Evolutionary conservation across 2,329 filamentous ascomycete genomes (phyloP), one percentile per base, ranked within the genome.

Genomic region (Polychaeton citri): DNA sequence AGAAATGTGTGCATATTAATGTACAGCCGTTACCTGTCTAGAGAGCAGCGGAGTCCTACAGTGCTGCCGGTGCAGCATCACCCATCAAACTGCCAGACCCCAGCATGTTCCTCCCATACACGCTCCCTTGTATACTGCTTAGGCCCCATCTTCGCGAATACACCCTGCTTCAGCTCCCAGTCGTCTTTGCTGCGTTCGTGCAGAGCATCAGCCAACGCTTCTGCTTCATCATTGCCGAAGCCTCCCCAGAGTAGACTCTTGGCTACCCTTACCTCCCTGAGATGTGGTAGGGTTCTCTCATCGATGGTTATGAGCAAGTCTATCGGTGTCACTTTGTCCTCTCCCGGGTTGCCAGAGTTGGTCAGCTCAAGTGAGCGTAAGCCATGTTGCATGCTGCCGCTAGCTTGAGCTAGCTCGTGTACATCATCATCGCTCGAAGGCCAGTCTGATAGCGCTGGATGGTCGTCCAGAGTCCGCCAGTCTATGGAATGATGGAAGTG

Each of bases 271-370:
- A 66, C 40, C n/a, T 48, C 51, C 12, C 60, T 48, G 40, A 66
- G 38, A 2, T 52, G 44, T 1, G 62, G 61, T 0, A 67, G 42
- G 2, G 46, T 57, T 0, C 60, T 56, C 36, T 62, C 57, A 31
- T 64, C 59, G 8, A 66, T 48, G 10, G 62, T 46, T 5, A 55
- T 50, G 35, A 60, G 55, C 13, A 66, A 42, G 36, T 66, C 63
- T 2, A 61, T 55, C 1, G 62, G 52, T 1, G 52, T 55, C 37
- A 66, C 60, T 30, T 58, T 56, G 36, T 57, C 51, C 3, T 55
- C 48, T 40, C 43, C 60, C 30, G 43, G 50, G 5, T 55, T 53
- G 3, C 59, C 59, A 3, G 53, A 60, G 17, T 56, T 58, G 0
- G 61, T 57, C 12, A 67, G 51, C 12, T 60, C 57, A 6, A 67